Evolutionary conservation across 2,329 filamentous ascomycete species (phyloP).

Genomic region (Fonsecaea pedrosoi): DNA sequence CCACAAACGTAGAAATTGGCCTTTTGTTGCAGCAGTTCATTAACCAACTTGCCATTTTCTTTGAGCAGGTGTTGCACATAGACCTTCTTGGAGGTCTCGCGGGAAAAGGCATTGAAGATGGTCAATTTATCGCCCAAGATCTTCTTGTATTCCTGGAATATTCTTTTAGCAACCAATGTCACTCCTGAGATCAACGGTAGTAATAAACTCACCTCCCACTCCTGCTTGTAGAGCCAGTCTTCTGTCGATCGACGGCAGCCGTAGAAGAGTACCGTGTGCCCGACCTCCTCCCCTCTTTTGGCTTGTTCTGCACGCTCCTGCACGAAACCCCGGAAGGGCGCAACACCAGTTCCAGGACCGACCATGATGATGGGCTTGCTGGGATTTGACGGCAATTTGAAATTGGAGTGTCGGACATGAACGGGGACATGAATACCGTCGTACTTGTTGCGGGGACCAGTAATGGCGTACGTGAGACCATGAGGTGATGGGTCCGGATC

Average conservation of each 20-base stretch:
- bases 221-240: conserved; percentile 89
- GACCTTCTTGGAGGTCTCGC: conserved; percentile 83
- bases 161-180: conserved; percentile 33
- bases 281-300: conserved; percentile 79
- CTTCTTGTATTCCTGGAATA: conserved; percentile 75
- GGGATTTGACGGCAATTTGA: conserved; percentile 96
- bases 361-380: conserved; percentile 95
- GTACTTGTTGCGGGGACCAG: conserved; percentile 93
- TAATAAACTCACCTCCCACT: conserved; percentile 79
- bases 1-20: conserved; percentile 98
- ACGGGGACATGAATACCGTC: conserved; percentile 94
- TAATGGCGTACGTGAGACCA: conserved; percentile 84
- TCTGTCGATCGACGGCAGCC: conserved; percentile 87
- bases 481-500: conserved; percentile 82
- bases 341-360: conserved; percentile 93
- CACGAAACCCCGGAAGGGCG: conserved; percentile 92
- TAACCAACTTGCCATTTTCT: conserved; percentile 82
- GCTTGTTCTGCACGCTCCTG: conserved; percentile 90
- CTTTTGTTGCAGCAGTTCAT: conserved; percentile 80
- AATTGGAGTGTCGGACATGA: conserved; percentile 97
- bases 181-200: conserved; percentile 10
- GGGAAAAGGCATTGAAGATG: conserved; percentile 93
- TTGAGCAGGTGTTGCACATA: conserved; percentile 95
- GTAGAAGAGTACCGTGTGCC: conserved; percentile 90
- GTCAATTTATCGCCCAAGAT: conserved; percentile 87